Evolutionary conservation across 2,329 filamentous ascomycete genomes (phyloP).

Genomic region (Chrysoporthe deuterocubensis): DNA sequence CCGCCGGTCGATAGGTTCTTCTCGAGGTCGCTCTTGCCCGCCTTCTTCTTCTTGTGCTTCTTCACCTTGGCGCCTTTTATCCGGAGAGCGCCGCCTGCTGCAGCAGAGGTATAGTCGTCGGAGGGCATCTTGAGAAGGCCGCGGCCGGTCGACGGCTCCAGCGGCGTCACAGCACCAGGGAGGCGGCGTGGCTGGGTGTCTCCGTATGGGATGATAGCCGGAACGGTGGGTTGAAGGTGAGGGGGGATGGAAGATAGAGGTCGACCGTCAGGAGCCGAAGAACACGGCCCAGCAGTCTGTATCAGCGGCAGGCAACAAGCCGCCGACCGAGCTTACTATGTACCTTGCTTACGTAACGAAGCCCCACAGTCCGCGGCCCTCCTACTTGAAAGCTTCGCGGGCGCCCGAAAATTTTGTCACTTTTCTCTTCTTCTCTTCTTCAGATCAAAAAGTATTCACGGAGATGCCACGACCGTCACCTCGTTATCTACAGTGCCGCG

Average conservation of each 20-base stretch:
- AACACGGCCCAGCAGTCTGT: background rate
- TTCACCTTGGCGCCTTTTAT: slow-evolving; percentile 76
- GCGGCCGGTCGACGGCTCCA: background rate
- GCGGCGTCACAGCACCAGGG: background rate
- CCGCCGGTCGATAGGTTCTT: slow-evolving; percentile 47
- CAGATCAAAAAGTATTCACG: slow-evolving; percentile 65
- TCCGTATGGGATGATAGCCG: background rate
- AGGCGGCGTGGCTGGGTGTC: background rate
- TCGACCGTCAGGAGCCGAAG: background rate
- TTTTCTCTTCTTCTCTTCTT: slow-evolving; percentile 49
- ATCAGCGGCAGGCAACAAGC: background rate
- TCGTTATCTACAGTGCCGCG: slow-evolving; percentile 61
- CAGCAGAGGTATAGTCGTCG: slow-evolving; percentile 72
- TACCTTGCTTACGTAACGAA: background rate
- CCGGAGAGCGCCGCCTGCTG: slow-evolving; percentile 76
- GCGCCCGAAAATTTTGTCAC: slow-evolving; percentile 38
- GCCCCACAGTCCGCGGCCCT: background rate
- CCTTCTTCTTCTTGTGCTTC: slow-evolving; percentile 70
- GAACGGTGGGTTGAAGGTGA: background rate
- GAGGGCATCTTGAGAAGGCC: slow-evolving; percentile 59
- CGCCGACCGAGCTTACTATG: background rate
- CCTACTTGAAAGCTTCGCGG: slow-evolving; percentile 27
- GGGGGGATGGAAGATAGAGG: background rate
- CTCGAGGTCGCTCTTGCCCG: slow-evolving; percentile 53
- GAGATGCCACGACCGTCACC: slow-evolving; percentile 68